These are phyloP conservation scores for Quambalaria eucalypti DNA, from an alignment of 1,284 basidiomycete species.

Conservation along the genomic window DNA sequence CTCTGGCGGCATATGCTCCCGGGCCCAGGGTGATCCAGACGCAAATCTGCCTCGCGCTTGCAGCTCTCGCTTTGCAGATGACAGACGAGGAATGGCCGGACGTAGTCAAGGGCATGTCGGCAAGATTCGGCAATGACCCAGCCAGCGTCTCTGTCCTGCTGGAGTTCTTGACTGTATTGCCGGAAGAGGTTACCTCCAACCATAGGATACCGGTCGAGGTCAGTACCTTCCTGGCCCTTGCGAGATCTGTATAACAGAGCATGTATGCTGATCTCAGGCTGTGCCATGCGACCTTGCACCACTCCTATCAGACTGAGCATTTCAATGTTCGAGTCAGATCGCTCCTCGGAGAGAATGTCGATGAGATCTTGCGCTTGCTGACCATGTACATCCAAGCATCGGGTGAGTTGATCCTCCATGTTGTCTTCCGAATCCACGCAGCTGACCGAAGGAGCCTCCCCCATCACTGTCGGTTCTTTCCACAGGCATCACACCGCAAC, in stretches of 20 bases:
- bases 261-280: no score
- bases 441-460: not conserved
- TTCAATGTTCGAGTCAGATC: slow-evolving; percentile 47
- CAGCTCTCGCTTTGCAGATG: slow-evolving; percentile 83
- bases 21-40: slow-evolving; percentile 79
- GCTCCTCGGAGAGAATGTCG: slow-evolving; percentile 55
- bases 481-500: slow-evolving; percentile 60
- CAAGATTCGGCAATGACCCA: slow-evolving; percentile 74
- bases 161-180: slow-evolving; percentile 81
- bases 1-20: slow-evolving; percentile 58
- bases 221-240: no score
- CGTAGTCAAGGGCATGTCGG: slow-evolving; percentile 71
- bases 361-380: slow-evolving; percentile 67
- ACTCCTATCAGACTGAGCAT: slow-evolving; percentile 63
- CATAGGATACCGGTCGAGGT: slow-evolving; percentile 80
- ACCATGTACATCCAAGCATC: slow-evolving; percentile 80
- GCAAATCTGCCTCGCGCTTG: slow-evolving; percentile 79
- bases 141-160: slow-evolving; percentile 72
- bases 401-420: slow-evolving; percentile 54
- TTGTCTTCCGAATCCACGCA: not conserved
- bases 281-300: no score
- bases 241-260: no score
- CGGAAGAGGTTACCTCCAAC: slow-evolving; percentile 80
- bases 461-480: not conserved
- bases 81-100: slow-evolving; percentile 62